Conservation (phyloP, 2,329 filamentous ascomycete species). For the Paecilomyces variotii region DNA sequence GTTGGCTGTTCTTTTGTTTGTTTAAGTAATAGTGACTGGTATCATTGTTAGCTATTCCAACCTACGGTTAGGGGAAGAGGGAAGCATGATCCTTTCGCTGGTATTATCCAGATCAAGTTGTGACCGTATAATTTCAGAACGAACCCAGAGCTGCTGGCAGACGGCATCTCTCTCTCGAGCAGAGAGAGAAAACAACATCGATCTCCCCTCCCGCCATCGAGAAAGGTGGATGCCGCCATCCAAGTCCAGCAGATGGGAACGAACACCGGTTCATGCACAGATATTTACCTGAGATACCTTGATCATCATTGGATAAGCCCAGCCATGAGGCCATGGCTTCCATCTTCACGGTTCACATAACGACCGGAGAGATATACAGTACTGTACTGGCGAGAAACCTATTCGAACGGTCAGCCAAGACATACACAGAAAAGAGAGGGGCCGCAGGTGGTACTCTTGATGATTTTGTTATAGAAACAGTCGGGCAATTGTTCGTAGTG, state of each 20-base stretch:
- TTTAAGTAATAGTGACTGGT: conserved; percentile 19
- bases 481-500: not conserved
- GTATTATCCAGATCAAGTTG: conserved; percentile 99
- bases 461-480: not conserved
- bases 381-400: not conserved
- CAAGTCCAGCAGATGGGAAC: conserved; percentile 27
- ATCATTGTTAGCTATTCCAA: conserved; percentile 34
- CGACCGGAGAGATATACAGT: conserved; percentile 7
- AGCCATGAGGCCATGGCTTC: conserved; percentile 33
- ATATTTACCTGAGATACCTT: conserved; percentile 41
- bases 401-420: not conserved
- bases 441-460: not conserved
- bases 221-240: conserved; percentile 14
- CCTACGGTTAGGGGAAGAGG: conserved; percentile 33
- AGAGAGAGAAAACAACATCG: not conserved
- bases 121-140: conserved; percentile 77
- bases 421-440: not conserved
- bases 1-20: conserved; percentile 27
- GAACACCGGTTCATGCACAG: conserved; percentile 60
- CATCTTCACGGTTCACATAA: conserved; percentile 15
- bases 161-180: conserved; percentile 3
- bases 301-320: conserved; percentile 34
- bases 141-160: conserved; percentile 17
- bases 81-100: conserved; percentile 98
- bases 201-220: conserved; percentile 9